Conservation (phyloP, 2,329 filamentous ascomycete genomes). For the Beauveria sp. region DNA sequence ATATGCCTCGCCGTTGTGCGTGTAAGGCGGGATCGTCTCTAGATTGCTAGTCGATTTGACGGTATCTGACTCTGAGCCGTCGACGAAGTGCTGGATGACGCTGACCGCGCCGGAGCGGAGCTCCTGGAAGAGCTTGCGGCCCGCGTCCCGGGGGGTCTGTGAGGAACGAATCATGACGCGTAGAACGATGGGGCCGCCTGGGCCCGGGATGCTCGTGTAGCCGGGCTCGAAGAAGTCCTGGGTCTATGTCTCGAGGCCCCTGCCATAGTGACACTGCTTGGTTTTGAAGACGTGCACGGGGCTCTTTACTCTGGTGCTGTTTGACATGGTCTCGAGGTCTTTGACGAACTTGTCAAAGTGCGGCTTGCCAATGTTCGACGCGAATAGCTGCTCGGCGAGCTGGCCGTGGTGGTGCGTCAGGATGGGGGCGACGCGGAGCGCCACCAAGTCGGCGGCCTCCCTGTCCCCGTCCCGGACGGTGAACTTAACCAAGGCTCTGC, state of each 20-base stretch:
- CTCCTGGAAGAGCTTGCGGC: neutral
- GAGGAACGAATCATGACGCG: neutral
- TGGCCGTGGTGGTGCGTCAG: slow-evolving; percentile 30
- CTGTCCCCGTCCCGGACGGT: slow-evolving; percentile 19
- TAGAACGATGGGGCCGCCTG: neutral
- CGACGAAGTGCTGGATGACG: neutral
- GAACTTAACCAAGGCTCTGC: slow-evolving; percentile 21
- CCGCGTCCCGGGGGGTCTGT: neutral
- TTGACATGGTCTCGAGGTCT: too few species aligned
- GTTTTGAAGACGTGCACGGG: too few species aligned
- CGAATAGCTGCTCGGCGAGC: slow-evolving; percentile 19
- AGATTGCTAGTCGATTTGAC: neutral
- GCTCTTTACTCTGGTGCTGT: too few species aligned
- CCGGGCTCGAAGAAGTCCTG: slow-evolving; percentile 2
- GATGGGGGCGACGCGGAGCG: slow-evolving; percentile 26
- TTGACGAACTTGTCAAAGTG: too few species aligned
- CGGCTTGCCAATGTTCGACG: too few species aligned
- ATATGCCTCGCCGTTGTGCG: neutral
- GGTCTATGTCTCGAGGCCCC: neutral
- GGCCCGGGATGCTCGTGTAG: neutral
- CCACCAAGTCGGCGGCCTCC: slow-evolving; percentile 19
- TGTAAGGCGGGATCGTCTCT: neutral
- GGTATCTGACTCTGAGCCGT: neutral
- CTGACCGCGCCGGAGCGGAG: neutral
- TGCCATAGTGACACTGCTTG: too few species aligned